These are phyloP conservation scores for Sporothrix sp. DNA, from an alignment of 2,329 filamentous ascomycete genomes.

Conservation along the genomic window DNA sequence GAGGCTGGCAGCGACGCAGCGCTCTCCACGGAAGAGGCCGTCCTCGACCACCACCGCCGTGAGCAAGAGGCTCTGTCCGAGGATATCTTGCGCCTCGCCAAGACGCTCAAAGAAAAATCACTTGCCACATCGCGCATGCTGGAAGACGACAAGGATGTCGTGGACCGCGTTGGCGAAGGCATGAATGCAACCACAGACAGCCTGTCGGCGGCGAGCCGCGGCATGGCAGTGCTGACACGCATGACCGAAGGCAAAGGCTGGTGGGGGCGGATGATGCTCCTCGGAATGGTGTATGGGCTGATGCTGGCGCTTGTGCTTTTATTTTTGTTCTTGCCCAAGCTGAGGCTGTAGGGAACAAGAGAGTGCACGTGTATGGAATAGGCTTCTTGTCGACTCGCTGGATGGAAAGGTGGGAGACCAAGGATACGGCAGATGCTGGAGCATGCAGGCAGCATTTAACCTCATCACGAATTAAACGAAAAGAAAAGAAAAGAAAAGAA, in stretches of 20 bases:
- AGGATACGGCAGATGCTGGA: no score
- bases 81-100: slow-evolving; percentile 72
- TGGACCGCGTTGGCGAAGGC: slow-evolving; percentile 61
- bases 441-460: no score
- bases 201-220: slow-evolving; percentile 64
- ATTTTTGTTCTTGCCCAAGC: slow-evolving; percentile 79
- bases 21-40: slow-evolving; percentile 52
- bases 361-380: no score
- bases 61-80: slow-evolving; percentile 78
- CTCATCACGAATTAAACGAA: no score
- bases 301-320: slow-evolving; percentile 70
- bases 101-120: slow-evolving; percentile 65
- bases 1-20: slow-evolving; percentile 21
- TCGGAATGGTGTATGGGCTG: slow-evolving; percentile 71
- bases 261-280: slow-evolving; percentile 76
- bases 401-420: no score
- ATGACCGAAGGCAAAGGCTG: slow-evolving; percentile 86
- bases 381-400: no score
- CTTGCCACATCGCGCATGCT: slow-evolving; percentile 61
- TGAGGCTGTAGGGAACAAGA: slow-evolving; percentile 39
- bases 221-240: slow-evolving; percentile 65
- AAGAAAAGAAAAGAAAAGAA: no score
- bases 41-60: slow-evolving; percentile 64
- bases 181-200: slow-evolving; percentile 67
- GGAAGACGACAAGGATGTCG: slow-evolving; percentile 60